Evolutionary conservation across 768 basidiomycete genomes (phyloP), one percentile per base, ranked within the genome.

Genomic region (Leucocoprinus leucothites): DNA sequence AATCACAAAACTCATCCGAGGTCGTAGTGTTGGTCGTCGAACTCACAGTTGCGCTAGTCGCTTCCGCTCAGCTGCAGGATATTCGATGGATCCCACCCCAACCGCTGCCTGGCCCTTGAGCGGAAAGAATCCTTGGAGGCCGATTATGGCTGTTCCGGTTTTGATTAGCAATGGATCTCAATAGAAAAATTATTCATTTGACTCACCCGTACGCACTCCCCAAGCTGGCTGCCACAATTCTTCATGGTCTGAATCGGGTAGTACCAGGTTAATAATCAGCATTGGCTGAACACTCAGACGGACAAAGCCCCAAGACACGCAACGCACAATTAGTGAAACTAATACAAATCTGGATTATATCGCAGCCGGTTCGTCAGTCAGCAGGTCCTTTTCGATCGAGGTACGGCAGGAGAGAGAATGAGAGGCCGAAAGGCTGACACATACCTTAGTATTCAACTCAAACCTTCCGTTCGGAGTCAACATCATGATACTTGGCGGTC

Each of bases 161-260:
- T 8, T 14, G 55, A 44, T n/a, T 43, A 21, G 44, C 40, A 31
- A 42, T n/a, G 11, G 11, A 31, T 31, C 31, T 31, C 5, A 31
- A 31, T 31, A 11, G 11, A 31, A 31, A 31, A 31, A 31, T 5
- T 5, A 31, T 11, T 25, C 8, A 54, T 46, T 5, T 19, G 44
- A 54, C 78, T 58, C 56, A 89, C 90, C 94, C 53, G 95, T 98
- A 59, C 96, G 82, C 18, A 98, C 91, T 53, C 96, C 96, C 96
- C 96, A 98, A 22, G 94, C 93, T 35, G 96, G 96, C 69, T 98
- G 94, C 96, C 96, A 98, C 28, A 91, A 78, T 62, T 98, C 96
- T 70, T 94, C 92, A 61, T 98, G 94, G 75, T 96, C 89, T 92
- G 63, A 40, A 56, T 19, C 44, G 26, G 9, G 31, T 11, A n/a